Percentiles rank a stretch among this genome's conserved stretches.
These are phyloP conservation scores for Teunomyces aglyptinius DNA, from an alignment of 805 yeast genomes.

Conservation along the genomic window DNA sequence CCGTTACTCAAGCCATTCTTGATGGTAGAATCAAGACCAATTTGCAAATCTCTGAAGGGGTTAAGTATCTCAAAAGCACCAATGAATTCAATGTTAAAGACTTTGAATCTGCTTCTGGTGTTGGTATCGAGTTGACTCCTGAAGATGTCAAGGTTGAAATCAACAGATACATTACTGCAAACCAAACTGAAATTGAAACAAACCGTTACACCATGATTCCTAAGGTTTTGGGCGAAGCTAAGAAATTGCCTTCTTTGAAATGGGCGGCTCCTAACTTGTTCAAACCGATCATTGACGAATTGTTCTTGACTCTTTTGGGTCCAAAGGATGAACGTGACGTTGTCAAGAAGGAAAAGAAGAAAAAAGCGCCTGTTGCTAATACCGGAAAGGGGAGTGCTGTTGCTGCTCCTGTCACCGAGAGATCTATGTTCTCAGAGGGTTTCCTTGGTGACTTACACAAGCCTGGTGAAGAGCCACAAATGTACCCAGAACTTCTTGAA, in stretches of 20 bases:
- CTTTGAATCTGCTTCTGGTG: conserved; percentile 67
- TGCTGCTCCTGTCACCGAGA: conserved; percentile 20
- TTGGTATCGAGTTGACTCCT: conserved; percentile 69
- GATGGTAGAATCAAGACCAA: conserved; percentile 63
- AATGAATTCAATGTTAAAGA: conserved; percentile 45
- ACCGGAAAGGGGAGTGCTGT: conserved; percentile 11
- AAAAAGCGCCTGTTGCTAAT: conserved; percentile 32
- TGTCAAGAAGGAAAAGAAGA: conserved; percentile 70
- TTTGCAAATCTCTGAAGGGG: conserved; percentile 78
- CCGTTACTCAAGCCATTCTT: conserved; percentile 60
- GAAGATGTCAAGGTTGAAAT: conserved; percentile 63
- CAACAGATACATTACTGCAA: conserved; percentile 53
- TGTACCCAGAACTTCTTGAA: conserved; percentile 76
- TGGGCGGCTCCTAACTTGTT: conserved; percentile 90
- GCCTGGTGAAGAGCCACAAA: conserved; percentile 94
- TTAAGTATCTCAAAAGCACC: conserved; percentile 62
- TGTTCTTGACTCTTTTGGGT: conserved; percentile 71
- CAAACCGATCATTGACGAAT: conserved; percentile 82
- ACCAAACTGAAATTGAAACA: conserved; percentile 58
- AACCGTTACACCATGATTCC: conserved; percentile 83
- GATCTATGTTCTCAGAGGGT: conserved; percentile 93
- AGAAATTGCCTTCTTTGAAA: conserved; percentile 69
- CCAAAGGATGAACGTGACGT: conserved; percentile 96
- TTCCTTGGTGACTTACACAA: conserved; percentile 92
- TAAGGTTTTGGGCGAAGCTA: conserved; percentile 70